Evolutionary conservation across 1,284 basidiomycete species (phyloP), one percentile per base, ranked within the genome.

Genomic region (Leucoagaricus sp.): DNA sequence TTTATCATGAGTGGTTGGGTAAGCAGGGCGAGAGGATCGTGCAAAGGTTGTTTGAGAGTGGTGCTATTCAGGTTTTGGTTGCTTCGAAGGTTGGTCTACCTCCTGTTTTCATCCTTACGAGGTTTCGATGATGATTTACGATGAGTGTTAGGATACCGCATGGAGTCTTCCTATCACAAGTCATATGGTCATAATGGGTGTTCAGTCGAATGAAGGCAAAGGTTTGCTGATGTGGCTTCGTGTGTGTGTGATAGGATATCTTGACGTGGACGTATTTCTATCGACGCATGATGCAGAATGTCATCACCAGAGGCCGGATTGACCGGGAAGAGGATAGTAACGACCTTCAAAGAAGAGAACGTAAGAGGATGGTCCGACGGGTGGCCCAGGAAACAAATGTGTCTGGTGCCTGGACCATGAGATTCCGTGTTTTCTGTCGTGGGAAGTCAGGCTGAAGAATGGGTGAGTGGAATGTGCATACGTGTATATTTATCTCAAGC

Each of bases 151-250:
- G 89, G 96, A 98, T 66, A 94, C 92, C 0, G 93, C 94, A 0
- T 99, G 97, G 97, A 94, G 86, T 68, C 79, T 98, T 19, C 95
- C 97, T 0, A 85, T 98, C 29, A 86, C 91, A 0, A 89, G 93
- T 58, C 97, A 98, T 74, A 94, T 99, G 91, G 96, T 98, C 49
- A 92, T 99, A 67, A 98, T 99, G 94, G 96, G 96, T 28, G 93
- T 98, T 1, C 97, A 99, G 70, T 91, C 78, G 58, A 99, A 93
- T 67, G 95, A 99, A 69, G 95, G 94, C 67, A 91, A 93, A 72
- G 95, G 12, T 65, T 40, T n/a, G 34, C 34, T 29, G 52, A 26
- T 26, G 8, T 8, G 57, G 26, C 60, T 5, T n/a, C n/a, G n/a
- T n/a, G n/a, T n/a, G n/a, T n/a, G n/a, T n/a, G n/a, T 47, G 58